phyloP scores from a whole-genome alignment of 192 early-diverging fungal genomes.

The Allomyces arbusculus region DNA sequence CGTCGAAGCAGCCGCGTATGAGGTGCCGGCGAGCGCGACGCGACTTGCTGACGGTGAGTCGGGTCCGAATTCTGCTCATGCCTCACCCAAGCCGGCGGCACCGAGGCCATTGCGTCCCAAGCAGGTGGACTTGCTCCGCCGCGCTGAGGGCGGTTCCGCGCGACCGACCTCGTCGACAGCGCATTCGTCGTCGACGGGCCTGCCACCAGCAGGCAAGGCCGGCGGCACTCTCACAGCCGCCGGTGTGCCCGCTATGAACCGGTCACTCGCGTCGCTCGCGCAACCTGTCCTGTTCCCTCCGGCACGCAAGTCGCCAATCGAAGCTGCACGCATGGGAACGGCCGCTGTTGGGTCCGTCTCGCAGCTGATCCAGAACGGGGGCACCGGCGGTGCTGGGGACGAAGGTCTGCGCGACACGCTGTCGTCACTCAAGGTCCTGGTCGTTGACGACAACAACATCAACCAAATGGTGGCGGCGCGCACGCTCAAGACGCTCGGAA shows the following conservation, averaged over 20 bases:
- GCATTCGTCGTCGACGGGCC: neutral
- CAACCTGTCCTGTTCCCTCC: no score
- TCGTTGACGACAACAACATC: slow-evolving; percentile 8
- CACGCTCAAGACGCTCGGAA: neutral
- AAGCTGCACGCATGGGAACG: neutral
- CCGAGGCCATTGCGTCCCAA: no score
- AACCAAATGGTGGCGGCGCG: slow-evolving; percentile 1
- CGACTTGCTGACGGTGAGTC: no score
- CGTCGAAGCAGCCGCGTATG: no score
- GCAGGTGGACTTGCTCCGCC: no score
- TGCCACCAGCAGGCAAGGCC: neutral
- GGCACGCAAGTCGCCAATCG: no score
- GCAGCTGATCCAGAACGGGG: neutral
- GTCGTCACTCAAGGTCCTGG: neutral
- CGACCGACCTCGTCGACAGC: no score
- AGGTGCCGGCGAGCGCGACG: no score
- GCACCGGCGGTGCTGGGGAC: neutral
- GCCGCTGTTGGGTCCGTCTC: neutral
- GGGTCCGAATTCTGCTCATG: no score
- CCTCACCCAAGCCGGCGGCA: no score
- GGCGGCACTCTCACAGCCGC: neutral
- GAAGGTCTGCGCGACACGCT: neutral
- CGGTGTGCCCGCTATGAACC: neutral
- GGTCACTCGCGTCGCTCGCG: neutral
- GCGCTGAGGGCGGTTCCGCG: no score